Evolutionary conservation across 1,284 basidiomycete species (phyloP).

Genomic region (Ustilago esculenta): DNA sequence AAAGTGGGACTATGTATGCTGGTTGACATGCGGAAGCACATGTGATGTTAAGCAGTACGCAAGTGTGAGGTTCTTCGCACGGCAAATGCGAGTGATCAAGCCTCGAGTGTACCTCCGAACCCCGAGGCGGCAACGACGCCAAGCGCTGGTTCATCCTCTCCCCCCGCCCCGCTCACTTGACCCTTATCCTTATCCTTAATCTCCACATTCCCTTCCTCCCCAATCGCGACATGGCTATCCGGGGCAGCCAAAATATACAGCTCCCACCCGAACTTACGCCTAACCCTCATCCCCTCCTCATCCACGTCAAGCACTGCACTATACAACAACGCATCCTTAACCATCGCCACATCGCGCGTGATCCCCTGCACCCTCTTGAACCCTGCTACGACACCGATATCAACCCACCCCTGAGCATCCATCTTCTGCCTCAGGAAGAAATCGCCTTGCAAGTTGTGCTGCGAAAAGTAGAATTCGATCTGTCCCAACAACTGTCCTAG

Average conservation of each 20-base stretch:
- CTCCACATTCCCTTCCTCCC: not conserved
- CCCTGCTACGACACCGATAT: constrained; percentile 40
- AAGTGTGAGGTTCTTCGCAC: too few relatives aligned
- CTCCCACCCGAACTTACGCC: constrained; percentile 53
- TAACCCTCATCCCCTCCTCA: constrained; percentile 26
- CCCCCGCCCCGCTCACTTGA: not conserved
- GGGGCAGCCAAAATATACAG: constrained; percentile 21
- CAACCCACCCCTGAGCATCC: constrained; percentile 59
- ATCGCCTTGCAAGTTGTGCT: constrained; percentile 57
- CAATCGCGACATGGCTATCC: not conserved
- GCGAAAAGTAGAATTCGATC: constrained; percentile 65
- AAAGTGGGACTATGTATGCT: too few relatives aligned
- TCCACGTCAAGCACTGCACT: constrained; percentile 54
- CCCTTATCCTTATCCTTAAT: not conserved
- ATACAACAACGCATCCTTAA: constrained; percentile 44
- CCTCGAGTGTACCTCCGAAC: constrained; percentile 21
- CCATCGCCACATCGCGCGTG: constrained; percentile 22
- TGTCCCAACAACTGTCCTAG: constrained; percentile 51
- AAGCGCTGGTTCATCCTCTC: constrained; percentile 16
- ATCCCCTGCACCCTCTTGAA: constrained; percentile 57
- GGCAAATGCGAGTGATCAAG: not conserved
- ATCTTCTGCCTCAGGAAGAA: constrained; percentile 60
- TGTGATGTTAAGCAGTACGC: too few relatives aligned
- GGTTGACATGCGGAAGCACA: too few relatives aligned
- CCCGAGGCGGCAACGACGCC: constrained; percentile 37